Evolutionary conservation across 2,329 filamentous ascomycete genomes (phyloP).

Genomic region (Teratosphaeria viscida): DNA sequence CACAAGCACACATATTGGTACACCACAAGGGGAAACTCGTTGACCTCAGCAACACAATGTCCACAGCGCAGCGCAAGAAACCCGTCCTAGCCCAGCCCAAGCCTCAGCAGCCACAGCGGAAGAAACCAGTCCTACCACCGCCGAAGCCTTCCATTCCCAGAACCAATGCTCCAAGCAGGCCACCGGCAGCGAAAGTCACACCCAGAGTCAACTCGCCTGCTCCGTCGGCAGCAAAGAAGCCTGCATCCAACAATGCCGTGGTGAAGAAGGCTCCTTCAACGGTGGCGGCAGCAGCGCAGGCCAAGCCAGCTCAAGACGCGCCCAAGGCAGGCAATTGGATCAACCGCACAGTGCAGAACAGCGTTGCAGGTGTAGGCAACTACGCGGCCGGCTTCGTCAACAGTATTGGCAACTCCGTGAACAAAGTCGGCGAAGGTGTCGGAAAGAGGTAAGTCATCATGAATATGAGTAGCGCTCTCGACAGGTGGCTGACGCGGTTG

Average conservation of each 20-base stretch:
- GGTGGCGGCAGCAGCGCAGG: slow-evolving; percentile 1
- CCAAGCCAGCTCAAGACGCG: slow-evolving; percentile 1
- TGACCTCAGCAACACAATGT: neutral
- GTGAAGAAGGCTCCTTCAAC: slow-evolving; percentile 4
- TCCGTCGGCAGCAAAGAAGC: neutral
- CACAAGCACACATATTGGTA: neutral
- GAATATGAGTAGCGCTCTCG: neutral
- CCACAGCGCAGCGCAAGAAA: slow-evolving; percentile 2
- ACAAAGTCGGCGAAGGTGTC: slow-evolving; percentile 35
- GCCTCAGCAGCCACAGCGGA: neutral
- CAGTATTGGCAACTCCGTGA: slow-evolving; percentile 36
- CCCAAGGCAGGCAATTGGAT: slow-evolving; percentile 31
- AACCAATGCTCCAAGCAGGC: neutral
- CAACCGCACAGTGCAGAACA: slow-evolving; percentile 33
- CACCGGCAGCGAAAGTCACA: neutral
- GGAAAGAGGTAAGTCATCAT: slow-evolving; percentile 26
- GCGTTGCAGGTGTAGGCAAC: slow-evolving; percentile 34
- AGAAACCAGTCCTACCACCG: neutral
- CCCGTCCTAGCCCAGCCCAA: slow-evolving; percentile 1
- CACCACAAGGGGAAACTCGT: neutral
- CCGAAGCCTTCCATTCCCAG: neutral
- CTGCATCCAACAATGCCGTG: slow-evolving; percentile 1
- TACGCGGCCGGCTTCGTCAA: slow-evolving; percentile 34
- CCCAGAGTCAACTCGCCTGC: neutral
- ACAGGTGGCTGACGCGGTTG: neutral